phyloP scores from a whole-genome alignment of 2,329 filamentous ascomycete species.

The Fusarium keratoplasticum region DNA sequence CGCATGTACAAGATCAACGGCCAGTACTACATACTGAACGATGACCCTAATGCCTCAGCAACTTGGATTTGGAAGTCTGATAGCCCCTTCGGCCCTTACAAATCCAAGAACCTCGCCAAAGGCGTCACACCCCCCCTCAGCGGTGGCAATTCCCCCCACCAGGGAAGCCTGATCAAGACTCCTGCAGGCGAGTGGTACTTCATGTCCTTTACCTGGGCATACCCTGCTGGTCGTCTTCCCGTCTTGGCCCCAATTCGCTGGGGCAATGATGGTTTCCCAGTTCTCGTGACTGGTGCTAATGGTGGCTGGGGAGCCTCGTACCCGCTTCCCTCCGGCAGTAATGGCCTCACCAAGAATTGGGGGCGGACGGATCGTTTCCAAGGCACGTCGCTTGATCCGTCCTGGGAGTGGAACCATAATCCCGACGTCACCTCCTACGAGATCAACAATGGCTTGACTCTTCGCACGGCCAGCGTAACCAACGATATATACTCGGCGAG shows the following conservation, averaged over 20 bases:
- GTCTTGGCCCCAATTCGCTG: slow-evolving; percentile 27
- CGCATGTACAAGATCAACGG: slow-evolving; percentile 46
- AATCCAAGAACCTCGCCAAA: slow-evolving; percentile 57
- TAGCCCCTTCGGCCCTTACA: slow-evolving; percentile 32
- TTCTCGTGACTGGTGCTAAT: slow-evolving; percentile 53
- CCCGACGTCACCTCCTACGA: slow-evolving; percentile 61
- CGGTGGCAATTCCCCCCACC: slow-evolving; percentile 61
- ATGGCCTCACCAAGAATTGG: slow-evolving; percentile 36
- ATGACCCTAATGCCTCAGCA: slow-evolving; percentile 57
- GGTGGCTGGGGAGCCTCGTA: slow-evolving; percentile 62
- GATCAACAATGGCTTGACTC: slow-evolving; percentile 57
- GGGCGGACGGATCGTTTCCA: slow-evolving; percentile 59
- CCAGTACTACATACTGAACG: slow-evolving; percentile 68
- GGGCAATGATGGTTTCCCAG: slow-evolving; percentile 52
- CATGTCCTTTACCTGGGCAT: slow-evolving; percentile 66
- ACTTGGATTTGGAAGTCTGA: slow-evolving; percentile 61
- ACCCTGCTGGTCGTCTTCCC: slow-evolving; percentile 67
- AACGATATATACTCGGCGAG: slow-evolving; percentile 60
- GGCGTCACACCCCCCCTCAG: slow-evolving; percentile 56
- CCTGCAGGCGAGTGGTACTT: slow-evolving; percentile 68
- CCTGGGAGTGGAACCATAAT: slow-evolving; percentile 74
- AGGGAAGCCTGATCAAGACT: slow-evolving; percentile 67
- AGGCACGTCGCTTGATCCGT: slow-evolving; percentile 53
- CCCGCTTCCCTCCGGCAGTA: slow-evolving; percentile 44
- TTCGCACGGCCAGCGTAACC: slow-evolving; percentile 64